Evolutionary conservation across 2,329 filamentous ascomycete genomes (phyloP), one percentile per base, ranked within the genome.

Genomic region (Arthrocladium fulminans): DNA sequence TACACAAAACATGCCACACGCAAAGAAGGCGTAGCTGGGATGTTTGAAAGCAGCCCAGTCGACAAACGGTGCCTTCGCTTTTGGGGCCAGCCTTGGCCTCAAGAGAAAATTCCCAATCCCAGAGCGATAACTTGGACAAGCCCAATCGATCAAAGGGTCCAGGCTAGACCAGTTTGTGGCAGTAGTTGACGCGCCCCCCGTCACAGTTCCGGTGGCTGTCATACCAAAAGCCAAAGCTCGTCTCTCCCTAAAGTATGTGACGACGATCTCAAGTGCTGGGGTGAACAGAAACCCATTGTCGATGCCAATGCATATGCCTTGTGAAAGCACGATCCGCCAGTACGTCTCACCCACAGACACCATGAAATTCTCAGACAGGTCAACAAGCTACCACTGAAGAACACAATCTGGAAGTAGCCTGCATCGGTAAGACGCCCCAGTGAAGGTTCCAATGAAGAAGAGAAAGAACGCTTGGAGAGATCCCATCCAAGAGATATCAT

Each of bases 291-390:
- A 56, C 2, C 73, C 69, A 7, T 59, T 62, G 2, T 73, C 74
- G 0, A 81, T 45, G 1, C 78, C 78, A 53, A 74, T 65, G 50
- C 72, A 73, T 25, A 72, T 63, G 1, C 76, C 77, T 58, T 80
- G 77, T 1, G 73, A 65, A 10, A 80, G 64, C 30, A 79, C 64
- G 34, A 79, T 60, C 55, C 77, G 72, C 70, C 71, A 77, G 62
- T 77, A 77, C 43, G 62, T 54, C 5, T 59, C 66, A 35, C 60
- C 59, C 8, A 72, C 48, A 49, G 63, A 65, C 1, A 63, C 63
- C 59, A 68, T 70, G 61, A 76, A 72, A 70, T 42, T 27, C 54
- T 52, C 7, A 56, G 41, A 2, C 46, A 42, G 20, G 50, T 46
- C 7, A 65, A 55, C 22, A 59, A 57, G 1, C 47, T 54, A 2